These are phyloP conservation scores for Echeveria elegans DNA, from an alignment of 164 flowering plant species.

Conservation along the genomic window DNA sequence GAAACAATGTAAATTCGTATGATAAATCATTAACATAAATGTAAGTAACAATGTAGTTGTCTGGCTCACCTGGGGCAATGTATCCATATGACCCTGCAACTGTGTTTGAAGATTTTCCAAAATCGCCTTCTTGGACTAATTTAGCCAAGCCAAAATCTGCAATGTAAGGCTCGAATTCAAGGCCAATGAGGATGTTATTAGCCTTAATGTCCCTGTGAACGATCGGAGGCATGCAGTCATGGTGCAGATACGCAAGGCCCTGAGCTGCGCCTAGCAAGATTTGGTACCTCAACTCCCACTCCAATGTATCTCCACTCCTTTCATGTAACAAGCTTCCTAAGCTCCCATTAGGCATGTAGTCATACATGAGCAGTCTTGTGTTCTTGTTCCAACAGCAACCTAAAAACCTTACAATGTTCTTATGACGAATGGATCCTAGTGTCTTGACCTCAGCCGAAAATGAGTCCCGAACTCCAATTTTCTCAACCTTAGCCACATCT, in stretches of 20 bases:
- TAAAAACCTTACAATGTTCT: conserved; percentile 70
- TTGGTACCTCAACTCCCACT: conserved; percentile 59
- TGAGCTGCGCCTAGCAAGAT: conserved; percentile 69
- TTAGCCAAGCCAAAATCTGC: conserved; percentile 89
- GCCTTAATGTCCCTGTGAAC: conserved; percentile 83
- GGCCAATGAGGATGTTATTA: conserved; percentile 75
- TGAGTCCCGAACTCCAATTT: conserved; percentile 45
- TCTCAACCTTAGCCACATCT: conserved; percentile 13
- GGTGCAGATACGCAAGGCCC: conserved; percentile 77
- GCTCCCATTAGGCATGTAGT: conserved; percentile 84
- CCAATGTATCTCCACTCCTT: conserved; percentile 33
- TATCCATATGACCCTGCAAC: conserved; percentile 84
- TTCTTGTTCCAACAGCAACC: conserved; percentile 69
- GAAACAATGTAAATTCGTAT: background rate
- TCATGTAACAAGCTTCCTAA: conserved; percentile 69
- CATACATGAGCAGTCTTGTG: conserved; percentile 68
- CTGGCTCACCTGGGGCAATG: conserved; percentile 67
- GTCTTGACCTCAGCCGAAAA: conserved; percentile 74
- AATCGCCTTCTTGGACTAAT: conserved; percentile 58
- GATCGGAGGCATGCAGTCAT: conserved; percentile 76
- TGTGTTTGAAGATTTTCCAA: conserved; percentile 53
- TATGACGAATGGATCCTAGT: conserved; percentile 72
- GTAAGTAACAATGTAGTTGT: background rate
- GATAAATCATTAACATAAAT: no score
- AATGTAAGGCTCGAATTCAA: conserved; percentile 70